Evolutionary conservation across 2,329 filamentous ascomycete species (phyloP).

Genomic region (Cryphonectria japonica): DNA sequence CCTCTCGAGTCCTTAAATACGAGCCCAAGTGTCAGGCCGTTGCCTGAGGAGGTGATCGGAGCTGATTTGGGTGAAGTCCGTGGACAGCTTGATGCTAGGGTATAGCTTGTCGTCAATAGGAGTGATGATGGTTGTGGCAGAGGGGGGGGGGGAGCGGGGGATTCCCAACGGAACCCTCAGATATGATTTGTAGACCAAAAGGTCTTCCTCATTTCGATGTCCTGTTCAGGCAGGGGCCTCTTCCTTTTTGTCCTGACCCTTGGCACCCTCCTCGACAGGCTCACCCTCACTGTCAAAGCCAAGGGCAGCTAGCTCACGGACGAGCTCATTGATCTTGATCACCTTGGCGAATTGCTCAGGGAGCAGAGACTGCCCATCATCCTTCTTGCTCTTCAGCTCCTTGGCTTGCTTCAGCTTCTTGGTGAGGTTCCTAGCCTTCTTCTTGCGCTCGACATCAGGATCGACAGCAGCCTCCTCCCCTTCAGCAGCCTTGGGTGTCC

Average conservation of each 20-base stretch:
- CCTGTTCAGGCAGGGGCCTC: constrained; percentile 26
- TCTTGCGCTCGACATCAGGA: constrained; percentile 79
- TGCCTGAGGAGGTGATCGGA: background rate
- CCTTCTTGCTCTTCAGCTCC: constrained; percentile 89
- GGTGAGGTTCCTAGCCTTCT: constrained; percentile 86
- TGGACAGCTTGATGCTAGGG: background rate
- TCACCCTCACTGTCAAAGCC: constrained; percentile 84
- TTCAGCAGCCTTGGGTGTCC: constrained; percentile 1
- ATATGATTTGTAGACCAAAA: background rate
- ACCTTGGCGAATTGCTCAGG: constrained; percentile 98
- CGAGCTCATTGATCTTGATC: constrained; percentile 93
- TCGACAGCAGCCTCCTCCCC: constrained; percentile 49
- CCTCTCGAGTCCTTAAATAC: background rate
- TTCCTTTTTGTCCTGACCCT: constrained; percentile 24
- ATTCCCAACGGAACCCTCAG: background rate
- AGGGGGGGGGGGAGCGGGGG: too few species aligned
- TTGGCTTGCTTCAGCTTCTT: constrained; percentile 96
- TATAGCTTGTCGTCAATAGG: background rate
- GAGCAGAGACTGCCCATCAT: constrained; percentile 78
- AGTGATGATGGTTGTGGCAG: background rate
- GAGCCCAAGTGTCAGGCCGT: background rate
- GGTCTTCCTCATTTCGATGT: background rate
- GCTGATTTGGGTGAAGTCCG: background rate
- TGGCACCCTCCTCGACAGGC: constrained; percentile 52
- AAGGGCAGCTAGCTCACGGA: constrained; percentile 82